Base-by-base conservation (phyloP, 1,139 yeast genomes). In the Geotrichum armillariae region DNA sequence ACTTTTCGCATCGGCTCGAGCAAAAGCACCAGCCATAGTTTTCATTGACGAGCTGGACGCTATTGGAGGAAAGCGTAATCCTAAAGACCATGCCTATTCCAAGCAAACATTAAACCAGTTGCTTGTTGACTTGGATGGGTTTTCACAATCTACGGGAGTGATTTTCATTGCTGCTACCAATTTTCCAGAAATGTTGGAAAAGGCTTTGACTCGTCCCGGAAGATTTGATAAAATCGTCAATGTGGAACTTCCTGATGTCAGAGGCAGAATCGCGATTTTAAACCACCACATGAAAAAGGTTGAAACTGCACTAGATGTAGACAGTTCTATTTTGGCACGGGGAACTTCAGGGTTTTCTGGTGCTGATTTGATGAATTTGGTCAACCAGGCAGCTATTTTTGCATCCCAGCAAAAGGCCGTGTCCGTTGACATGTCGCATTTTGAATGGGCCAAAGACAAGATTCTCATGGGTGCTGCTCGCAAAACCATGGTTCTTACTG, bases 371-470 rank as follows among this genome's bases (percentile, higher is more conserved):
- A 88, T 89, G 83, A 93, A 94, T 67, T 75, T 93, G 58, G 97
- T 94, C 29, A 93, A 93, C 70, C 98, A 93, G 68, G 99, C 99
- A 6, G 99, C 99, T 2, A 91, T 93, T 43, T 87, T 85, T 66
- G 99, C 99, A 0, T 89, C 97, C 20, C 96, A 90, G 66, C 80
- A 85, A 63, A 85, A 88, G 60, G 98, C 98, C 0, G 80, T 90
- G 29, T 78, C 93, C 11, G 99, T 93, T 32, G 89, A 85, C 64
- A 88, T 89, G 96, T 67, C 70, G 42, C 98, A 94, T 69, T 83
- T 93, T 58, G 99, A 93, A 69, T 94, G 99, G 99, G 99, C 99
- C 42, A 94, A 94, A 69, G 99, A 93, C 68, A 93, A 93, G 72
- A 93, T 94, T 53, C 74, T 94, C 63, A 83, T 94, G 86, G 99